Base-by-base conservation (phyloP, 495 filamentous ascomycete genomes). In the Margaritispora aquatica region DNA sequence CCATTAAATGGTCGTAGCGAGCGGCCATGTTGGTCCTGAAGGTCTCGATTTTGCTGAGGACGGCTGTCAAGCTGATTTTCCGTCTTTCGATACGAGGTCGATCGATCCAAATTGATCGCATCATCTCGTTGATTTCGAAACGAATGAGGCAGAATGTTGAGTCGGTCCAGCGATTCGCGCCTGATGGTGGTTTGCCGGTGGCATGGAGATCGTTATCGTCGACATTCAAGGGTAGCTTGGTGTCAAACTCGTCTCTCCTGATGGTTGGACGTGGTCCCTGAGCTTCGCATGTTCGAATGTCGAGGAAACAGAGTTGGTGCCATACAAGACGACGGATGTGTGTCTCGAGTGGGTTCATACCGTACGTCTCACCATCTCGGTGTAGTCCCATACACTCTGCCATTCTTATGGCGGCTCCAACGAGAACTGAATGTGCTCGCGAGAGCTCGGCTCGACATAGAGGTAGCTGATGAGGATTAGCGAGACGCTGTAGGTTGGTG, bases 371-470 rank as follows among this genome's bases (percentile, higher is more conserved):
- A n/a, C 84, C 84, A 63, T 92, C 88, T 1, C 84, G 74, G 66
- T 90, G 84, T n/a, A 89, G 70, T 5, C 87, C 84, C 84, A 89
- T 88, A 64, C 86, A 88, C 71, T 89, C 85, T 26, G 86, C 87
- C 69, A 89, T 81, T 29, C 87, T 74, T 21, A 89, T 84, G 10
- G 85, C 85, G 20, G 86, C 80, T 21, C 84, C 86, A 2, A 86
- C 79, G 1, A 91, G 75, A 20, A 86, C 85, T 8, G 84, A 86
- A 66, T 90, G 88, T 4, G 84, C 81, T 55, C 88, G 74, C 2
- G 87, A 88, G 20, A 91, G 76, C 67, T 89, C 83, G 13, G 74
- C 76, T 29, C 88, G 79, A 58, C 87, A 89, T 17, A 89, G 72
- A 0, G 87, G 86, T 31, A 89, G 84, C 84, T 88, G 31, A 17